Evolutionary conservation across 306 rosid species (phyloP).

Genomic region (Malus domestica): ASM211411v1 NC_041795.1:30107501-30108000

Average conservation of each 20-base stretch:
- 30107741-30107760: conserved; percentile 95
- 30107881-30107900: conserved; percentile 91
- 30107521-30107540: neutral
- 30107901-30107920: conserved; percentile 97
- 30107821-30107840: conserved; percentile 15
- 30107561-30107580: conserved; percentile 8
- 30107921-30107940: conserved; percentile 92
- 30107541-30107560: neutral
- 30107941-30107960: conserved; percentile 98
- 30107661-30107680: conserved; percentile 94
- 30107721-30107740: conserved; percentile 90
- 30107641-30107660: conserved; percentile 99
- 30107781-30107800: neutral
- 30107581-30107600: conserved; percentile 72
- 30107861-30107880: conserved; percentile 90
- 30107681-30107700: conserved; percentile 93
- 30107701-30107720: conserved; percentile 99
- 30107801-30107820: conserved; percentile 3
- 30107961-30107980: conserved; percentile 30
- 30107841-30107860: conserved; percentile 92
- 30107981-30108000: neutral
- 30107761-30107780: conserved; percentile 42
- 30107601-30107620: conserved; percentile 94
- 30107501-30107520: conserved; percentile 67
- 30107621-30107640: conserved; percentile 92